A percentile compares a stretch with the other conserved stretches of the same genome.
phyloP scores from a whole-genome alignment of 805 yeast species.

The Ogataea kodamae region DNA sequence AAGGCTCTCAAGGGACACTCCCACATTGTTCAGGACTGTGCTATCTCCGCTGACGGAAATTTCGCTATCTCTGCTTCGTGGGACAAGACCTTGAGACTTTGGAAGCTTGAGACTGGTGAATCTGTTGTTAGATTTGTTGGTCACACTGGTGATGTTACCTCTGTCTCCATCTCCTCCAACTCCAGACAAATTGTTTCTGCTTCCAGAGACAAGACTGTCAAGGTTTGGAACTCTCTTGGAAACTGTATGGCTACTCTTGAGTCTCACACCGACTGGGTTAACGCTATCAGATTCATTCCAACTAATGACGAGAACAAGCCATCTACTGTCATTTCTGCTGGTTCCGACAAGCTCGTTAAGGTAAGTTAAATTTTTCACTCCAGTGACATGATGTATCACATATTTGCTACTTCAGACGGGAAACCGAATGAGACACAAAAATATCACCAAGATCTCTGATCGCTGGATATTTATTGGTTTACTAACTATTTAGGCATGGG shows the following conservation, averaged over 20 bases:
- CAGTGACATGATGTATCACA: conserved; percentile 64
- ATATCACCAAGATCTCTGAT: conserved; percentile 99
- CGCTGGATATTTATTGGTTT: conserved; percentile 13
- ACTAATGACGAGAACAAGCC: conserved; percentile 38
- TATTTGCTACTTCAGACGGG: conserved; percentile 99
- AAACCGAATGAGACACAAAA: conserved; percentile 88
- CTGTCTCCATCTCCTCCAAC: conserved; percentile 94
- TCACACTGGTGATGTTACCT: conserved; percentile 95
- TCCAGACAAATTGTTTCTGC: conserved; percentile 98
- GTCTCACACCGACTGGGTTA: conserved; percentile 99
- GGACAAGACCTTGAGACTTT: conserved; percentile 98
- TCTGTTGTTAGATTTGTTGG: conserved; percentile 94
- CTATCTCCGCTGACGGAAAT: conserved; percentile 96
- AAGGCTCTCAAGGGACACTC: conserved; percentile 97
- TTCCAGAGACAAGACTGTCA: conserved; percentile 98
- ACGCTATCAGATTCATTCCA: conserved; percentile 97
- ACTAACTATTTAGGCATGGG: conserved; percentile 75
- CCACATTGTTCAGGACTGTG: conserved; percentile 97
- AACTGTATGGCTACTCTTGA: conserved; percentile 90
- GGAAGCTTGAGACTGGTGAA: conserved; percentile 95
- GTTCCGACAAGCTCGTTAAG: conserved; percentile 98
- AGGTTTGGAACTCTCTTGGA: conserved; percentile 99
- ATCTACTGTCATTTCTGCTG: conserved; percentile 88
- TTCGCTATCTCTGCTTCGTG: conserved; percentile 98
- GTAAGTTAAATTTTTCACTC: conserved; percentile 56